Conservation (phyloP, 768 basidiomycete genomes). For the Cystoderma amianthinum region DNA sequence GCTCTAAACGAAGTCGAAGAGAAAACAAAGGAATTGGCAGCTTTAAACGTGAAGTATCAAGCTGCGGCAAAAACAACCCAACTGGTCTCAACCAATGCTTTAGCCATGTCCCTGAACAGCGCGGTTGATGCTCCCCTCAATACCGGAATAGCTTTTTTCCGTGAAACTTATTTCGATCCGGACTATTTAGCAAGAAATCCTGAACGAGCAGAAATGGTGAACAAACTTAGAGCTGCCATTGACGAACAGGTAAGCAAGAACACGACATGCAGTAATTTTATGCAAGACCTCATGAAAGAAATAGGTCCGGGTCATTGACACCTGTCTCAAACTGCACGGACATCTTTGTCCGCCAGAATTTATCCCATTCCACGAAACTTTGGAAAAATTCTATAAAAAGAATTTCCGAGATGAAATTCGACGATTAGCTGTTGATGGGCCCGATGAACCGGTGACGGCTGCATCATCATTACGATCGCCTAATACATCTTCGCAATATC, state of each 20-base stretch:
- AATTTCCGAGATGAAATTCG: slow-evolving; percentile 82
- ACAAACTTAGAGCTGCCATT: slow-evolving; percentile 66
- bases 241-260: slow-evolving; percentile 76
- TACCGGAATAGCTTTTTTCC: slow-evolving; percentile 72
- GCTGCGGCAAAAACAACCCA: slow-evolving; percentile 75
- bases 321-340: slow-evolving; percentile 78
- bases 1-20: slow-evolving; percentile 77
- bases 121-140: slow-evolving; percentile 80
- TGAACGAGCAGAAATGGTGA: slow-evolving; percentile 62
- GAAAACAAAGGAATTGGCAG: slow-evolving; percentile 72
- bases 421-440: slow-evolving; percentile 54
- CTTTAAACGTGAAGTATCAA: slow-evolving; percentile 63
- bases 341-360: slow-evolving; percentile 82
- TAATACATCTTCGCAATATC: slow-evolving; percentile 33
- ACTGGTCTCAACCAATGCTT: slow-evolving; percentile 65
- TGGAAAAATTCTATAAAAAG: slow-evolving; percentile 80
- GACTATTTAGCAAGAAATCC: slow-evolving; percentile 65
- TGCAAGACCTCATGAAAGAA: no score
- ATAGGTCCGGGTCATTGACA: slow-evolving; percentile 75
- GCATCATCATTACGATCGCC: slow-evolving; percentile 31
- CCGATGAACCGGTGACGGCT: slow-evolving; percentile 32
- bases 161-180: slow-evolving; percentile 67
- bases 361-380: slow-evolving; percentile 85
- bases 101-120: slow-evolving; percentile 83
- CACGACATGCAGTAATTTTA: no score